Evolutionary conservation across 805 yeast species (phyloP).

Genomic region (Saturnispora silvae): DNA sequence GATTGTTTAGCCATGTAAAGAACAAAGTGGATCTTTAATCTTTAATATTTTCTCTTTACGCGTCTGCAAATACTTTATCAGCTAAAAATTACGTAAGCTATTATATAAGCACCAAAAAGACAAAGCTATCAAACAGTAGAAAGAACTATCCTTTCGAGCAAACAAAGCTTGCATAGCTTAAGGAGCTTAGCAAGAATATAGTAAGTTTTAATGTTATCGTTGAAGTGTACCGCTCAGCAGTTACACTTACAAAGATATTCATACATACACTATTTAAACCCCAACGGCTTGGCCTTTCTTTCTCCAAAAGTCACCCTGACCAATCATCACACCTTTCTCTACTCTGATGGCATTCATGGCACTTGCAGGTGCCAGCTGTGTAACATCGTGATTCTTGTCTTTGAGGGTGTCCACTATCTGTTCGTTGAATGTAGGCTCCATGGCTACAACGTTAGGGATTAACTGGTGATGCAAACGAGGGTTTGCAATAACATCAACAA

Average conservation of each 20-base stretch:
- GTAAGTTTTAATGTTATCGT: too few species aligned
- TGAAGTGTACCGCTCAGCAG: too few species aligned
- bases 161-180: too few species aligned
- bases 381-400: constrained; percentile 40
- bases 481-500: constrained; percentile 60
- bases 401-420: constrained; percentile 29
- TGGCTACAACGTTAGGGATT: constrained; percentile 54
- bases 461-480: constrained; percentile 90
- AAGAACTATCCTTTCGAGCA: too few species aligned
- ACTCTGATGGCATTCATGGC: constrained; percentile 47
- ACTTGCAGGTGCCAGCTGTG: constrained; percentile 34
- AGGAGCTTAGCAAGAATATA: too few species aligned
- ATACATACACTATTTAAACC: constrained; percentile 26
- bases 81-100: too few species aligned
- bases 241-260: background rate
- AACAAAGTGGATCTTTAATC: background rate
- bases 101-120: too few species aligned
- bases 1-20: background rate
- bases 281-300: constrained; percentile 70
- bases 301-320: constrained; percentile 87
- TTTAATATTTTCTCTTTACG: background rate
- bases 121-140: too few species aligned
- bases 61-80: too few species aligned
- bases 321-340: constrained; percentile 38
- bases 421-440: constrained; percentile 43